Base-by-base conservation (phyloP, 1,139 yeast species). In the Blastobotrys petasosporus region DNA sequence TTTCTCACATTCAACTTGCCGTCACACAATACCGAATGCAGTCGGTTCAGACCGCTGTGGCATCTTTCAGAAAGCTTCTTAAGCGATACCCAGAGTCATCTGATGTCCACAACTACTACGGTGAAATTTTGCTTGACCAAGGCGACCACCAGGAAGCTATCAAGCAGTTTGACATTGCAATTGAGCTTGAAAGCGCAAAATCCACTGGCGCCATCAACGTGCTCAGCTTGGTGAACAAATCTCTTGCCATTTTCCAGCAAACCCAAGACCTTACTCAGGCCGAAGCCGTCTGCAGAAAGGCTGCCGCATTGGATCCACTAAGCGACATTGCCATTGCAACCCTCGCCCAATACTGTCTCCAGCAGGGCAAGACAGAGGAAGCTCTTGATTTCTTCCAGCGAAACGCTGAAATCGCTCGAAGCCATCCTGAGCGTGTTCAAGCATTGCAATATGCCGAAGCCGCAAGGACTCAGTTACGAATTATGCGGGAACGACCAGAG, bases 401-500 rank as follows among this genome's bases (percentile, higher is more conserved):
- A 62, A 83, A 94, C 49, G 81, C 94, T 46, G 76, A 76, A 50
- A 76, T 88, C 57, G 84, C 95, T 33, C 83, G 97, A 75, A 77
- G 86, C 44, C 74, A 79, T 49, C 86, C 83, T 54, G 98, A 92
- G 71, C 85, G 88, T 71, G 74, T 85, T 51, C 97, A 88, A 71
- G 94, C 96, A 47, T 82, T 88, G 53, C 83, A 94, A 32, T 85
- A 86, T 61, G 94, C 94, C 51, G 97, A 87, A 69, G 97, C 96
- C 52, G 65, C 70, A 38, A 55, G 56, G 39, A 58, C 66, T 37
- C 69, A 65, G 56, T 41, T 53, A 44, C 58, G 69, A 33, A 57
- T 66, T 39, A 49, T 56, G 41, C 50, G 50, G 33, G 69, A 66
- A 54, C 56, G 67, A 34, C 69, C 69, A 25, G 57, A 53, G 30